Evolutionary conservation across 1,284 basidiomycete species (phyloP), one percentile per base, ranked within the genome.

Genomic region (Naganishia liquefaciens): DNA sequence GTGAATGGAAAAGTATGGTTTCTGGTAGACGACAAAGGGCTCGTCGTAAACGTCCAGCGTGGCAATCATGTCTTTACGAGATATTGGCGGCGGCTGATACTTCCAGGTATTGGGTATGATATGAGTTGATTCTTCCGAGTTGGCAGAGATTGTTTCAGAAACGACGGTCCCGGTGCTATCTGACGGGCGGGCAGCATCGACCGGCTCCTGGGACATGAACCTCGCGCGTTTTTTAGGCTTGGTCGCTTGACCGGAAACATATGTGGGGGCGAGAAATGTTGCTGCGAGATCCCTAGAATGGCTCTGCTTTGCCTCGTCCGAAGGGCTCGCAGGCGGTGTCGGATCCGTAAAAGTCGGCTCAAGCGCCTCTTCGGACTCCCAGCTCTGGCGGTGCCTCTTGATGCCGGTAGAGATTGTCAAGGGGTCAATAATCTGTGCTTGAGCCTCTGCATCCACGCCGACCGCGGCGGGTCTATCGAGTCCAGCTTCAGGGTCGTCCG

Each of bases 1-100:
- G 11, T 83, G 82, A 62, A 86, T 84, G 3, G 90, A 90, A 75
- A 92, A 98, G 75, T 85, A 88, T 0, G 94, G 90, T 23, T 85
- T 81, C 23, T 82, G 84, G 75, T 96, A 94, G 25, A 90, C 76
- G 68, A 86, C 86, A 40, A 76, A 79, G 2, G 86, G 85, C 13
- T 91, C 75, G 9, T 82, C 82, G 68, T 82, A 79, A 1, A 75
- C 71, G 47, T 85, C 84, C 46, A 90, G 76, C 27, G 81, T 84
- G 3, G 73, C 73, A 13, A 85, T 65, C 0, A 95, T 81, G 11
- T 86, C 80, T 0, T 50, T 54, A 1, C 50, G 39, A 0, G 70
- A 52, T 1, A 91, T 91, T 0, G 91, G 86, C 5, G 76, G 68
- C 3, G 72, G 64, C 2, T 77, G 73, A 70, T 88, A 93, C 28